Percentiles rank a stretch among this genome's conserved stretches.
Conservation (phyloP, 2,329 filamentous ascomycete species). For the Talaromyces sp. region DNA sequence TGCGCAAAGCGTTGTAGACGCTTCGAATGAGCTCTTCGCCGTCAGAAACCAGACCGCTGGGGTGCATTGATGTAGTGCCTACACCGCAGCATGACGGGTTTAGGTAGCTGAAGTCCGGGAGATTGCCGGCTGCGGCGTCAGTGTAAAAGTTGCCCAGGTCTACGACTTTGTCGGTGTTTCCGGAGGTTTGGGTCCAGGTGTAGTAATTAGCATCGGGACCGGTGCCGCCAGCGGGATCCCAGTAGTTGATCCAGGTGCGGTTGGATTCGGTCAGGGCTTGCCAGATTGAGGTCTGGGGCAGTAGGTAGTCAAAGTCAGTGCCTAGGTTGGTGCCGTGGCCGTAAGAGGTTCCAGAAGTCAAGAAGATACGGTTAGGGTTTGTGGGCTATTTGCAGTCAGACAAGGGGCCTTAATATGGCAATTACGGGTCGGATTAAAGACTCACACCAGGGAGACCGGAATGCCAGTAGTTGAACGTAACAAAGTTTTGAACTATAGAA, state of each 20-base stretch:
- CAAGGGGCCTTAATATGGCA: background rate
- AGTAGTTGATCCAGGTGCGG: constrained; percentile 51
- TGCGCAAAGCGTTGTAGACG: constrained; percentile 48
- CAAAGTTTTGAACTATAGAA: constrained; percentile 44
- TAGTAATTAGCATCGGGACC: constrained; percentile 49
- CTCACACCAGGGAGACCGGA: constrained; percentile 32
- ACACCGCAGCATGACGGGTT: constrained; percentile 42
- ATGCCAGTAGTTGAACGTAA: constrained; percentile 49
- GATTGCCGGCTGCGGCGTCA: constrained; percentile 46
- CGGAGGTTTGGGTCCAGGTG: constrained; percentile 41
- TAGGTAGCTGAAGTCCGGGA: constrained; percentile 50
- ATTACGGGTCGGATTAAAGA: background rate
- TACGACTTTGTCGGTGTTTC: constrained; percentile 25
- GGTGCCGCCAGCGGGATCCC: constrained; percentile 44
- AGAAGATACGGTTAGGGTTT: constrained; percentile 38
- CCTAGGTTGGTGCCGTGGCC: constrained; percentile 42
- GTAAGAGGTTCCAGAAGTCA: constrained; percentile 43
- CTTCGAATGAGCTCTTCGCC: constrained; percentile 49
- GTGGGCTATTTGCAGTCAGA: constrained; percentile 30
- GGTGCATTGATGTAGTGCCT: constrained; percentile 50
- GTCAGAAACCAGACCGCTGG: constrained; percentile 43
- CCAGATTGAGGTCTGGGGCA: constrained; percentile 43
- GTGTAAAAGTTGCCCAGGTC: constrained; percentile 43
- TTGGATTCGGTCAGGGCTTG: constrained; percentile 42
- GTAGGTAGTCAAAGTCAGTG: constrained; percentile 33